Evolutionary conservation across 2,329 filamentous ascomycete species (phyloP).

Genomic region (Talaromyces sp.): DNA sequence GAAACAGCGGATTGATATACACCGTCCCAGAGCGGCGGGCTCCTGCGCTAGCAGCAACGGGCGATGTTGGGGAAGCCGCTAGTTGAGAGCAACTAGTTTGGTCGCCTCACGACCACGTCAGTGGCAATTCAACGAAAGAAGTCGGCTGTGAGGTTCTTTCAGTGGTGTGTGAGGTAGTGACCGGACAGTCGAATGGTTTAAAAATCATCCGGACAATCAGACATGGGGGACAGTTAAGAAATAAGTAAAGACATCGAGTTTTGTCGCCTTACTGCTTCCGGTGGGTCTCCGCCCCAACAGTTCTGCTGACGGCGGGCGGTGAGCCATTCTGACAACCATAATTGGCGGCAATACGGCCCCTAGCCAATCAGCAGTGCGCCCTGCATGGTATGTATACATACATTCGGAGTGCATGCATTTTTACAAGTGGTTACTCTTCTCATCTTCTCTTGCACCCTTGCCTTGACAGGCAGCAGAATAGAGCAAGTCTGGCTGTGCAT

Average conservation of each 20-base stretch:
- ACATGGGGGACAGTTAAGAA: too few relatives aligned
- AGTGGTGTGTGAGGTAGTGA: too few relatives aligned
- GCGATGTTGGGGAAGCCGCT: not conserved
- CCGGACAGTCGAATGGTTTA: too few relatives aligned
- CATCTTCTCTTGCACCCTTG: not conserved
- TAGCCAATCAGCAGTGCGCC: not conserved
- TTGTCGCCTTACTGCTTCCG: constrained; percentile 1
- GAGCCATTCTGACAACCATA: not conserved
- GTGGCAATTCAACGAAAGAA: not conserved
- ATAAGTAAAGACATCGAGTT: not conserved
- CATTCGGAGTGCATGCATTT: too few relatives aligned
- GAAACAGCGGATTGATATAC: not conserved
- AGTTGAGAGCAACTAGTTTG: not conserved
- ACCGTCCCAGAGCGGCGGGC: not conserved
- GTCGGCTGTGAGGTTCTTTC: too few relatives aligned
- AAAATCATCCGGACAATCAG: not conserved
- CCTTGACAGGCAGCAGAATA: not conserved
- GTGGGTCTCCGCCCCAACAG: constrained; percentile 7
- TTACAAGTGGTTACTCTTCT: too few relatives aligned
- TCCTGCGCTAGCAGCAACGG: not conserved
- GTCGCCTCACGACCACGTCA: not conserved
- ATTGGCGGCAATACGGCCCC: not conserved
- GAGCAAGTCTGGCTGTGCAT: not conserved
- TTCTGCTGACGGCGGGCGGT: constrained; percentile 1
- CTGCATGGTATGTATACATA: too few relatives aligned